These are phyloP conservation scores for Arabidopsis arenosa DNA, from an alignment of 345 rosid species.

Conservation along the genomic window DNA sequence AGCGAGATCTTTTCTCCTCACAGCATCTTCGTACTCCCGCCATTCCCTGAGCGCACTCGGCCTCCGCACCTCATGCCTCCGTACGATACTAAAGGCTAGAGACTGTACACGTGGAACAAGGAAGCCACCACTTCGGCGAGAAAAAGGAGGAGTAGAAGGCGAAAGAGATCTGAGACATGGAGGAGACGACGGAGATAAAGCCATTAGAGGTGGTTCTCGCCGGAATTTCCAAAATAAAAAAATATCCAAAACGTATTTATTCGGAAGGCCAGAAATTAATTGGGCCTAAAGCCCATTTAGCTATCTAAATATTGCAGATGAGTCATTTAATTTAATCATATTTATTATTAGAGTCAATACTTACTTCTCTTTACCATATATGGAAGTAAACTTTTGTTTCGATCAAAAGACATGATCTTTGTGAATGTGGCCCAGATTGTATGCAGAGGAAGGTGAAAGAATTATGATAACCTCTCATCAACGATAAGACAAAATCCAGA, in stretches of 20 bases:
- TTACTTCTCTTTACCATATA: background rate
- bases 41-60: conserved; percentile 70
- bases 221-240: background rate
- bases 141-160: conserved; percentile 21
- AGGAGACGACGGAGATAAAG: conserved; percentile 30
- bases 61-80: conserved; percentile 27
- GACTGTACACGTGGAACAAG: background rate
- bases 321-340: background rate
- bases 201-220: conserved; percentile 32
- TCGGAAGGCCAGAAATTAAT: conserved; percentile 14
- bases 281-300: conserved; percentile 21
- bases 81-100: background rate
- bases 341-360: background rate
- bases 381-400: background rate
- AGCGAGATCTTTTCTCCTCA: conserved; percentile 81
- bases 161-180: conserved; percentile 31
- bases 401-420: background rate
- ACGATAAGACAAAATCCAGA: conserved; percentile 57
- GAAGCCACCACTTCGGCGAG: conserved; percentile 7
- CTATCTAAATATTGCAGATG: background rate
- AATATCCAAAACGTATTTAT: too few relatives aligned
- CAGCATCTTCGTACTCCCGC: conserved; percentile 90
- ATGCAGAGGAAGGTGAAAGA: background rate
- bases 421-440: conserved; percentile 23
- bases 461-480: conserved; percentile 56